Conservation (phyloP, 805 yeast species). For the Zygosaccharomyces bisporus region DNA sequence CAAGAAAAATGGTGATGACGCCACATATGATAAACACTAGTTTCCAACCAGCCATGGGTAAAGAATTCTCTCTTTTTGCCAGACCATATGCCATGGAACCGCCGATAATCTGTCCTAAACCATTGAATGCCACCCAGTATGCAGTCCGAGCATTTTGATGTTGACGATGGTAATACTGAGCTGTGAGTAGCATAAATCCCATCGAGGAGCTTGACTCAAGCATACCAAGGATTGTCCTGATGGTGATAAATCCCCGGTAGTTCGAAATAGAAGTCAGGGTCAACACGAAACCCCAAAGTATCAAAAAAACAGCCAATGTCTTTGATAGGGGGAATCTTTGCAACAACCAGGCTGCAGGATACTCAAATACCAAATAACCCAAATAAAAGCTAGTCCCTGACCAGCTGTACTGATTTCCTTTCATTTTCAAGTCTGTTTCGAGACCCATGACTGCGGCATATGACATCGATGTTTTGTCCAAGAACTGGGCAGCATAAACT, state of each 20-base stretch:
- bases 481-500: constrained; percentile 52
- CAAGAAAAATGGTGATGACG: constrained; percentile 46
- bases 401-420: constrained; percentile 46
- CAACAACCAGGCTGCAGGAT: constrained; percentile 43
- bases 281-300: constrained; percentile 52
- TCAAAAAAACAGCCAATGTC: constrained; percentile 43
- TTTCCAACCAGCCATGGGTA: constrained; percentile 51
- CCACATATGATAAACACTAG: constrained; percentile 56
- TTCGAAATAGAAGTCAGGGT: constrained; percentile 45
- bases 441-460: constrained; percentile 65
- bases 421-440: constrained; percentile 44
- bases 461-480: constrained; percentile 53
- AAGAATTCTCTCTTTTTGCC: constrained; percentile 43
- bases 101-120: constrained; percentile 44
- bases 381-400: constrained; percentile 50
- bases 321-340: constrained; percentile 53
- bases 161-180: constrained; percentile 52
- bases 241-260: constrained; percentile 50
- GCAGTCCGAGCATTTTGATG: constrained; percentile 52
- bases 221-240: constrained; percentile 48
- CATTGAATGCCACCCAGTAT: constrained; percentile 52
- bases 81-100: constrained; percentile 49
- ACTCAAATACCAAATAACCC: constrained; percentile 51
- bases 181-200: constrained; percentile 51
- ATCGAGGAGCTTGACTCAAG: constrained; percentile 54